phyloP scores from a whole-genome alignment of 2,329 filamentous ascomycete genomes.

The Torrubiella hemipterigena region DNA sequence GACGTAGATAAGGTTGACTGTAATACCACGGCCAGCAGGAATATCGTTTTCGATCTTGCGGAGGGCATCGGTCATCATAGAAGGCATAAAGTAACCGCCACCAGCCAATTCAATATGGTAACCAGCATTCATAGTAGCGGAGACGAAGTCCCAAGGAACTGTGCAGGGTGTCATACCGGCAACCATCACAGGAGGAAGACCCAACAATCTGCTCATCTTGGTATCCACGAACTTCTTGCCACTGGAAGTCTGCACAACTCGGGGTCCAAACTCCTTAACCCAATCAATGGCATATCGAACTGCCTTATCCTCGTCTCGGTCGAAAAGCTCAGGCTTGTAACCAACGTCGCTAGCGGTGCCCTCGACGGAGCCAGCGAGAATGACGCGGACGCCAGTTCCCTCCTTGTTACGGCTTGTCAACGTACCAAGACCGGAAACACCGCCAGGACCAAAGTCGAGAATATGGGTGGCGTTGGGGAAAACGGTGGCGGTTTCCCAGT shows the following conservation, averaged over 20 bases:
- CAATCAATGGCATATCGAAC: conserved; percentile 93
- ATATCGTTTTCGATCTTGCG: conserved; percentile 76
- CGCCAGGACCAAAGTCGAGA: conserved; percentile 91
- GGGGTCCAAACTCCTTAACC: conserved; percentile 96
- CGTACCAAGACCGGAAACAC: conserved; percentile 89
- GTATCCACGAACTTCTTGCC: conserved; percentile 92
- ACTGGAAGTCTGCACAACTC: conserved; percentile 75
- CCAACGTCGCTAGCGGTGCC: conserved; percentile 84
- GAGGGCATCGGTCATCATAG: conserved; percentile 72
- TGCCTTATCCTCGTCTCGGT: conserved; percentile 87
- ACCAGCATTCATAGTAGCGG: conserved; percentile 87
- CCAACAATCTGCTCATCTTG: conserved; percentile 82
- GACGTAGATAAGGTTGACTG: conserved; percentile 83
- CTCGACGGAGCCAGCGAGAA: conserved; percentile 85
- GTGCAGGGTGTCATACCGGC: conserved; percentile 91
- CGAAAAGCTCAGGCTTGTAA: conserved; percentile 96
- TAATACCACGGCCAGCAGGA: conserved; percentile 76
- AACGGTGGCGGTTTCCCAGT: conserved; percentile 91
- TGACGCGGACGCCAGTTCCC: conserved; percentile 91
- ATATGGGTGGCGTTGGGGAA: conserved; percentile 90
- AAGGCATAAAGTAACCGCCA: conserved; percentile 78
- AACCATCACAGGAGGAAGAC: conserved; percentile 77
- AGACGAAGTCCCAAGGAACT: conserved; percentile 83
- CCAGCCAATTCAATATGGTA: conserved; percentile 87
- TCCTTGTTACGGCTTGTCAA: conserved; percentile 99